Conservation (phyloP, 2,329 filamentous ascomycete species). For the Penicillium sp. region DNA sequence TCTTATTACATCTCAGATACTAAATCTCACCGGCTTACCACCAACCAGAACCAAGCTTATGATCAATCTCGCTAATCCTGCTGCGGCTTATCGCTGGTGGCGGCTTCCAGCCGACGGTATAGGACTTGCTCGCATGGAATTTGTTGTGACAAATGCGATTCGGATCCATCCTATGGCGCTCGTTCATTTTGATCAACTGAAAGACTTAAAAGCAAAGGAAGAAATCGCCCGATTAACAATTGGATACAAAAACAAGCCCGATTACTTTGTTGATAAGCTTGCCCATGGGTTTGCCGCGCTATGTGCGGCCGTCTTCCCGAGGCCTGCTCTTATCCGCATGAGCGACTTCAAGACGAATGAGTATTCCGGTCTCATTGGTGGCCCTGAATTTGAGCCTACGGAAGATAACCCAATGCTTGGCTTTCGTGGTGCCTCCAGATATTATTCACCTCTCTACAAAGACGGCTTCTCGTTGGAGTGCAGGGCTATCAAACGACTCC, state of each 20-base stretch:
- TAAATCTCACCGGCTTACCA: slow-evolving; percentile 32
- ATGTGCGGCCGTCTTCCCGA: slow-evolving; percentile 43
- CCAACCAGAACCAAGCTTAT: slow-evolving; percentile 36
- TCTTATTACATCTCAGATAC: slow-evolving; percentile 35
- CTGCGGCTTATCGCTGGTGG: slow-evolving; percentile 45
- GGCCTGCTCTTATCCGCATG: slow-evolving; percentile 43
- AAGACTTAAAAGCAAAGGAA: slow-evolving; percentile 27
- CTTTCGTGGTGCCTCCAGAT: slow-evolving; percentile 46
- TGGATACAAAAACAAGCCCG: slow-evolving; percentile 38
- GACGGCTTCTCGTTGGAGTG: slow-evolving; percentile 47
- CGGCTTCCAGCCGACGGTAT: slow-evolving; percentile 43
- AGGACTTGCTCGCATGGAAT: slow-evolving; percentile 46
- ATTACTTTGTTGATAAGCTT: slow-evolving; percentile 45
- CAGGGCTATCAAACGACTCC: slow-evolving; percentile 41
- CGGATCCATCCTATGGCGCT: slow-evolving; percentile 44
- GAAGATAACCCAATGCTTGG: slow-evolving; percentile 49
- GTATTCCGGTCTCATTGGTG: slow-evolving; percentile 44
- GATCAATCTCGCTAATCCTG: slow-evolving; percentile 44
- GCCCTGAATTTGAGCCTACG: slow-evolving; percentile 42
- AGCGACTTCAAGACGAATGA: slow-evolving; percentile 49
- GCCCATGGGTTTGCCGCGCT: slow-evolving; percentile 41
- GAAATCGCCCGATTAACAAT: slow-evolving; percentile 34
- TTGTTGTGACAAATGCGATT: slow-evolving; percentile 43
- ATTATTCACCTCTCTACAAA: slow-evolving; percentile 44
- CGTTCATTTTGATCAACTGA: slow-evolving; percentile 36